phyloP scores from a whole-genome alignment of 2,329 filamentous ascomycete species.

The Colletotrichum sp. region DNA sequence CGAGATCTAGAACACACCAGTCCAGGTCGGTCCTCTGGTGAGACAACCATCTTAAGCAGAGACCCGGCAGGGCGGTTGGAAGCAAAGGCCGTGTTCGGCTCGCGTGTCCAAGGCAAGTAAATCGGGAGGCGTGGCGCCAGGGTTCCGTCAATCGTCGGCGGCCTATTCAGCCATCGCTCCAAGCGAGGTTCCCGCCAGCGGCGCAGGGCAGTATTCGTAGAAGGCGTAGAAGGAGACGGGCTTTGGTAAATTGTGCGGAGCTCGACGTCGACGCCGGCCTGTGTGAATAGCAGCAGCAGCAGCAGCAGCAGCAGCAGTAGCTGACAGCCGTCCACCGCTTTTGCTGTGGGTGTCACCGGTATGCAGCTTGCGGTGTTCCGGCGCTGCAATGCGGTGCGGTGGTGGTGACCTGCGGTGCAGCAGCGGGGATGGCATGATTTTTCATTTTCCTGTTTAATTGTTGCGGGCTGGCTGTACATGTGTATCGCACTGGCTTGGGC shows the following conservation, averaged over 20 bases:
- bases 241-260: not conserved
- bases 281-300: not conserved
- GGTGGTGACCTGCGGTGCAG: not conserved
- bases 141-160: conserved; percentile 9
- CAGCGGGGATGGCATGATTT: conserved; percentile 14
- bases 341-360: not conserved
- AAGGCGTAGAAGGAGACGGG: not conserved
- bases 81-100: conserved; percentile 5
- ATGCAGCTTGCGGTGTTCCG: conserved; percentile 7
- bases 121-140: conserved; percentile 9
- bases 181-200: not conserved
- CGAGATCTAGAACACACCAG: not conserved
- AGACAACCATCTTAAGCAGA: not conserved
- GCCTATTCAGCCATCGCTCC: conserved; percentile 11
- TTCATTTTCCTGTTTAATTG: not conserved
- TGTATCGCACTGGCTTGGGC: not conserved
- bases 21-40: not conserved
- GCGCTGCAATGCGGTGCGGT: not conserved
- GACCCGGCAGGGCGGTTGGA: not conserved
- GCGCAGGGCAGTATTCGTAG: not conserved
- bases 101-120: conserved; percentile 5
- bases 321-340: not conserved
- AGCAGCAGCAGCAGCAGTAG: not conserved
- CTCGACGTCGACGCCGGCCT: not conserved
- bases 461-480: not conserved